A percentile compares a stretch with the other conserved stretches of the same genome.
phyloP scores from a whole-genome alignment of 192 early-diverging fungal species.

The Coemansia sp. region DNA sequence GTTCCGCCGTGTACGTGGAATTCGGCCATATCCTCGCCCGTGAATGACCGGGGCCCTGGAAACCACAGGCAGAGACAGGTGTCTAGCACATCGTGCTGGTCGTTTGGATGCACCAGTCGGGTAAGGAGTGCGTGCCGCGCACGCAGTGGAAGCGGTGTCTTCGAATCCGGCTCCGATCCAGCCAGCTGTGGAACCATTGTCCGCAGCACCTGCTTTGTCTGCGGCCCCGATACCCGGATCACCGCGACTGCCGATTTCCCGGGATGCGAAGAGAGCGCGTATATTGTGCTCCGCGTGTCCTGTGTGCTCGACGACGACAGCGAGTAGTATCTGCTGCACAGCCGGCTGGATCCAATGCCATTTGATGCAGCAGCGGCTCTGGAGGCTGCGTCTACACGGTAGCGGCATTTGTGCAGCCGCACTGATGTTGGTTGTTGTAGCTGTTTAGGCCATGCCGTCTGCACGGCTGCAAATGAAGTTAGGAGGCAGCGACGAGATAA shows the following conservation, averaged over 20 bases:
- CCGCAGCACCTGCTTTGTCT: constrained; percentile 51
- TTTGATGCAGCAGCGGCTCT: neutral
- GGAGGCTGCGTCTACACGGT: neutral
- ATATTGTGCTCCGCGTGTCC: constrained; percentile 60
- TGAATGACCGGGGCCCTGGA: constrained; percentile 62
- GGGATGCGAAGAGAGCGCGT: constrained; percentile 69
- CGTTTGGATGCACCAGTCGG: constrained; percentile 34
- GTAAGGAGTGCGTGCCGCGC: constrained; percentile 14
- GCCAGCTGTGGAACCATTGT: constrained; percentile 12
- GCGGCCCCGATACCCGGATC: constrained; percentile 66
- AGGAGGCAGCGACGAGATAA: too few species aligned
- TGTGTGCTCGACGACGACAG: neutral
- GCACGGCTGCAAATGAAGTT: too few species aligned
- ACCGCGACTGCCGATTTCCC: constrained; percentile 81
- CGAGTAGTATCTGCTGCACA: neutral
- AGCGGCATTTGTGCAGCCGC: too few species aligned
- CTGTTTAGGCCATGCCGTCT: too few species aligned
- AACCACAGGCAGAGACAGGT: constrained; percentile 51
- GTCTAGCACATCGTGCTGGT: constrained; percentile 56
- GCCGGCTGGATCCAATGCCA: neutral
- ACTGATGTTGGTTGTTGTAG: too few species aligned
- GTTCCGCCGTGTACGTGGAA: constrained; percentile 75
- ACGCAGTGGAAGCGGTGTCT: neutral
- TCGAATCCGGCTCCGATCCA: neutral
- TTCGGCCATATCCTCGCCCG: constrained; percentile 75